Percentiles rank a stretch among this genome's conserved stretches.
Conservation (phyloP, 768 basidiomycete species). For the Suillus alpinus region DNA sequence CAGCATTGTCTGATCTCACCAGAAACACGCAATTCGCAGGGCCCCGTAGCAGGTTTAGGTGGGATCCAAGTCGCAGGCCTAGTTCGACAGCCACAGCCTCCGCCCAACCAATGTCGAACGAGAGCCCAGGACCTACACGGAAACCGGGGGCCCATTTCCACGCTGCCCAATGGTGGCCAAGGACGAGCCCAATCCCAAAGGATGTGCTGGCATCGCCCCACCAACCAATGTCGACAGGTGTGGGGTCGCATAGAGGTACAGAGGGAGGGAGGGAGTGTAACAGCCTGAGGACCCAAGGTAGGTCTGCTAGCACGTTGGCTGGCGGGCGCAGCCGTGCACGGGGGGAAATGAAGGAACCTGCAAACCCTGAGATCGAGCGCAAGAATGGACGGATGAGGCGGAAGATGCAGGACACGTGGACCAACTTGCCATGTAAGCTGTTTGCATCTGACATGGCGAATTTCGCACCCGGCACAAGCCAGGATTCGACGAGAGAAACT, state of each 20-base stretch:
- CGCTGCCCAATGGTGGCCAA: slow-evolving; percentile 25
- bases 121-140: slow-evolving; percentile 23
- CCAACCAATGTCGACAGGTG: slow-evolving; percentile 26
- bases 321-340: too few relatives aligned
- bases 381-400: too few relatives aligned
- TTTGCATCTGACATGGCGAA: too few relatives aligned
- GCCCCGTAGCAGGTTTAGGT: neutral
- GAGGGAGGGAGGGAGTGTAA: slow-evolving; percentile 9
- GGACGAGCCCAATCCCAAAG: slow-evolving; percentile 32
- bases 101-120: slow-evolving; percentile 38
- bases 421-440: too few relatives aligned
- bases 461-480: too few relatives aligned
- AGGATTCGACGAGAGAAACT: too few relatives aligned
- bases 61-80: slow-evolving; percentile 16
- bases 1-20: slow-evolving; percentile 34
- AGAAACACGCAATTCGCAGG: slow-evolving; percentile 3
- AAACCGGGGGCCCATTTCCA: slow-evolving; percentile 31
- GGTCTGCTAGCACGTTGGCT: too few relatives aligned
- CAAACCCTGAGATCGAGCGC: too few relatives aligned
- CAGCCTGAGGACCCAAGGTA: too few relatives aligned
- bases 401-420: too few relatives aligned
- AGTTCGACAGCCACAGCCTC: slow-evolving; percentile 38
- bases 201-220: slow-evolving; percentile 37
- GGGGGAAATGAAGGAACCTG: too few relatives aligned
- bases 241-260: slow-evolving; percentile 12